These are phyloP conservation scores for Coemansia sp. DNA, from an alignment of 192 early-diverging fungal species.

Conservation along the genomic window DNA sequence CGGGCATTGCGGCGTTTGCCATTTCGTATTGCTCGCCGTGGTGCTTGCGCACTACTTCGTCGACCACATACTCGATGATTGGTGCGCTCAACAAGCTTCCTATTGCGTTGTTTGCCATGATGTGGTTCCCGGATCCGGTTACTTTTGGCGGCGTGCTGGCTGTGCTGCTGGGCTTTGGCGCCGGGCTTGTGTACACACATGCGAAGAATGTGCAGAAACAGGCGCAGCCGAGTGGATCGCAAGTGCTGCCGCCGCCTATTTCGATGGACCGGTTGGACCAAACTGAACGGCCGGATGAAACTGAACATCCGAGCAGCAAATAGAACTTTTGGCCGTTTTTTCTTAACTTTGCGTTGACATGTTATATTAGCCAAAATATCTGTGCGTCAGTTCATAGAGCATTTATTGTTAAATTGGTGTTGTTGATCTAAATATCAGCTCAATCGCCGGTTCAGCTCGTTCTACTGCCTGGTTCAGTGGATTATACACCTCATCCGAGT, in stretches of 20 bases:
- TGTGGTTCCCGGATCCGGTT: slow-evolving; percentile 89
- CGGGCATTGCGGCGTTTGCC: slow-evolving; percentile 81
- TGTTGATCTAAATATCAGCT: too few species aligned
- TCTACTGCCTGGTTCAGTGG: too few species aligned
- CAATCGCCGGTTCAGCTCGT: too few species aligned
- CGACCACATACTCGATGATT: slow-evolving; percentile 93
- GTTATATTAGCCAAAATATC: background rate
- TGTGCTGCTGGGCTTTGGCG: slow-evolving; percentile 83
- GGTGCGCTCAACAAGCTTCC: slow-evolving; percentile 98
- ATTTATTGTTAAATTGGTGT: too few species aligned
- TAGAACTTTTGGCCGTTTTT: slow-evolving; percentile 7
- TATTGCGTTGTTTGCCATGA: slow-evolving; percentile 89
- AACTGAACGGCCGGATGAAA: background rate
- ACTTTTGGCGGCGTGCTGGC: slow-evolving; percentile 79
- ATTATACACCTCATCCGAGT: too few species aligned
- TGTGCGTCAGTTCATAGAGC: too few species aligned
- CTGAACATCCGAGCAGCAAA: slow-evolving; percentile 11
- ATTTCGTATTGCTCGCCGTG: slow-evolving; percentile 80
- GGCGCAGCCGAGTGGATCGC: slow-evolving; percentile 46
- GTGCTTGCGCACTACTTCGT: slow-evolving; percentile 62
- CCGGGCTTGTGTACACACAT: slow-evolving; percentile 73
- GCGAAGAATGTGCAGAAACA: slow-evolving; percentile 66
- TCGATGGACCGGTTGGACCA: slow-evolving; percentile 47
- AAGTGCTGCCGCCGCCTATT: slow-evolving; percentile 51
- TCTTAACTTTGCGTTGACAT: slow-evolving; percentile 7